Evolutionary conservation across 2,329 filamentous ascomycete genomes (phyloP).

Genomic region (Diaporthe ilicicola): DNA sequence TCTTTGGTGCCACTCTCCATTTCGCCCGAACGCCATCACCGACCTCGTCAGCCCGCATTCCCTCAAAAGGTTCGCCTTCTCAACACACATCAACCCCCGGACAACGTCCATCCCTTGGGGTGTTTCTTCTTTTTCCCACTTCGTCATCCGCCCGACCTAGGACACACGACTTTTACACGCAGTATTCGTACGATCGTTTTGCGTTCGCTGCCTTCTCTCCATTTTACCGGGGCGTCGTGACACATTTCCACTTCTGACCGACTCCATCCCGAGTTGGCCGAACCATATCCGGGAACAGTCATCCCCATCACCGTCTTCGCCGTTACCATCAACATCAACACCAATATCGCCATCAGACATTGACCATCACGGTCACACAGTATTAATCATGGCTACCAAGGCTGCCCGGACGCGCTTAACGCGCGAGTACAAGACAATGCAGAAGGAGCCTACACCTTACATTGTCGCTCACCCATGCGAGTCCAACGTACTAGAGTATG

Average conservation of each 20-base stretch:
- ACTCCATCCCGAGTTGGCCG: background rate
- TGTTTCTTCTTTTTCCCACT: background rate
- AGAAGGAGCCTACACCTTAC: conserved; percentile 83
- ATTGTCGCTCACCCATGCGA: conserved; percentile 91
- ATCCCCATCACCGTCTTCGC: conserved; percentile 14
- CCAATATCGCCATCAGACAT: background rate
- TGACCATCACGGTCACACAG: background rate
- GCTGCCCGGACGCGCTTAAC: conserved; percentile 50
- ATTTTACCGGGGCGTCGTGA: conserved; percentile 10
- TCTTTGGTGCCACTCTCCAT: background rate
- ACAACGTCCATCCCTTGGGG: conserved; percentile 1
- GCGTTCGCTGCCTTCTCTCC: background rate
- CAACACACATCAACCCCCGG: conserved; percentile 1
- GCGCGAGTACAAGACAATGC: conserved; percentile 69
- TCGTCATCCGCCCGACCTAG: background rate
- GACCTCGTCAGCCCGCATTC: background rate
- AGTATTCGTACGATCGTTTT: conserved; percentile 4
- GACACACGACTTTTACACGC: background rate
- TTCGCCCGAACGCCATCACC: background rate
- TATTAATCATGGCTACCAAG: conserved; percentile 33
- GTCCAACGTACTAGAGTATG: conserved; percentile 87
- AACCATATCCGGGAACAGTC: conserved; percentile 5
- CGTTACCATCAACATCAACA: background rate
- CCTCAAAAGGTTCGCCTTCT: conserved; percentile 16
- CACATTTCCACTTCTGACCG: conserved; percentile 21